Percentiles rank a stretch among this genome's conserved stretches.
These are phyloP conservation scores for Microsporum ferrugineum DNA, from an alignment of 2,329 filamentous ascomycete genomes.

Conservation along the genomic window DNA sequence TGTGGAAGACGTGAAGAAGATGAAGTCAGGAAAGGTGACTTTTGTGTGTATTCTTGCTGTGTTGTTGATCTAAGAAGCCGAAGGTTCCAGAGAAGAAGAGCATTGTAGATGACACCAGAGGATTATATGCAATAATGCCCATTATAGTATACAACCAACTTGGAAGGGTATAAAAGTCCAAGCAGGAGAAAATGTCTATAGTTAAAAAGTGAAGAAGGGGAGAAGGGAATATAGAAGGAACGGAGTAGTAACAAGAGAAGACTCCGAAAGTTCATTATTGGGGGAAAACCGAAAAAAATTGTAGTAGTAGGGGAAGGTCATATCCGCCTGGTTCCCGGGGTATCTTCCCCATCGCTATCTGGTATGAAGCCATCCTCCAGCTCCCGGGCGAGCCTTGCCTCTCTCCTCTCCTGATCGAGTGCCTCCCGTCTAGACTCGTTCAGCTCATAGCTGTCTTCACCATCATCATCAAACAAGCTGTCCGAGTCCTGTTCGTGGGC, in stretches of 20 bases:
- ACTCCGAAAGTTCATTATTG: neutral
- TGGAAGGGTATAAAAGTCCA: neutral
- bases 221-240: neutral
- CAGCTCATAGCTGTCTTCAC: conserved; percentile 43
- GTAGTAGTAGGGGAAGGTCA: neutral
- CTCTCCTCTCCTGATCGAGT: conserved; percentile 34
- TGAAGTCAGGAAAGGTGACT: neutral
- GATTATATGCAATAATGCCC: neutral
- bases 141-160: neutral
- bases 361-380: conserved; percentile 65
- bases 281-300: neutral
- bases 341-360: conserved; percentile 49
- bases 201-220: neutral
- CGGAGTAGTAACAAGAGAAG: neutral
- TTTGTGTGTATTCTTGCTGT: neutral
- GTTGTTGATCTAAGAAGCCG: neutral
- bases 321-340: neutral
- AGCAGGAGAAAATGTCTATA: neutral
- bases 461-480: conserved; percentile 54
- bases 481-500: conserved; percentile 39
- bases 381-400: conserved; percentile 60
- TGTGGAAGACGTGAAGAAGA: neutral
- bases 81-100: neutral
- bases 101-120: neutral
- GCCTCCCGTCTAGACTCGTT: conserved; percentile 37